Evolutionary conservation across 768 basidiomycete species (phyloP).

Genomic region (Rhodotorula graminis): DNA sequence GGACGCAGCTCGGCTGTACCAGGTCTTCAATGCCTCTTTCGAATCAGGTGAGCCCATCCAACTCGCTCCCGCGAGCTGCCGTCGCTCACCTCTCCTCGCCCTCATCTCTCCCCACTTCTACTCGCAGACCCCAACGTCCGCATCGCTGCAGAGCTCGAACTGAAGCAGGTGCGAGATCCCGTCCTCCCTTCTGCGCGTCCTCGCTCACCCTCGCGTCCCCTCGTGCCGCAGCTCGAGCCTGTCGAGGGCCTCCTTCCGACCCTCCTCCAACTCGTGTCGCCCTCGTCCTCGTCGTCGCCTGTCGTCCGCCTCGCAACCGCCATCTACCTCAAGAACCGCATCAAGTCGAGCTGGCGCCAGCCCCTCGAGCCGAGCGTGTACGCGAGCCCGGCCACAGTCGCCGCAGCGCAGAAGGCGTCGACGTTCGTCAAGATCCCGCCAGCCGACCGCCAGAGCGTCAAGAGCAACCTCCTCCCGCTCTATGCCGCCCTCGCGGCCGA

Average conservation of each 20-base stretch:
- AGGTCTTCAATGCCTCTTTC: slow-evolving; percentile 34
- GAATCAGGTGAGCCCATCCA: slow-evolving; percentile 2
- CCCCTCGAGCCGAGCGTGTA: slow-evolving; percentile 47
- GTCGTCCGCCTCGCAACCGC: slow-evolving; percentile 77
- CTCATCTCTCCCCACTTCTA: not conserved
- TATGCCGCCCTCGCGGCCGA: slow-evolving; percentile 64
- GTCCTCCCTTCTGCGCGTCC: not conserved
- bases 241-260: slow-evolving; percentile 77
- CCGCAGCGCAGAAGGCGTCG: slow-evolving; percentile 44
- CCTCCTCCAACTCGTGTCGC: slow-evolving; percentile 72
- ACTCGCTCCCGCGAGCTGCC: not conserved
- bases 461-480: slow-evolving; percentile 62
- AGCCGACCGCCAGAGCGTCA: slow-evolving; percentile 70
- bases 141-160: slow-evolving; percentile 77
- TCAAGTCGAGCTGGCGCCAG: slow-evolving; percentile 56
- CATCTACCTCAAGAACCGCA: slow-evolving; percentile 87
- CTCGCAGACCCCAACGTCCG: slow-evolving; percentile 70
- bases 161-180: slow-evolving; percentile 62
- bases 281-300: slow-evolving; percentile 70
- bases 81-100: not conserved
- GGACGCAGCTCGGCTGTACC: slow-evolving; percentile 23
- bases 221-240: slow-evolving; percentile 48
- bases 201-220: not conserved
- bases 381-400: slow-evolving; percentile 16
- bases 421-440: slow-evolving; percentile 55